A percentile compares a stretch with the other conserved stretches of the same genome.
Evolutionary conservation across 2,329 filamentous ascomycete species (phyloP).

Genomic region (Sclerotiophoma versabilis): DNA sequence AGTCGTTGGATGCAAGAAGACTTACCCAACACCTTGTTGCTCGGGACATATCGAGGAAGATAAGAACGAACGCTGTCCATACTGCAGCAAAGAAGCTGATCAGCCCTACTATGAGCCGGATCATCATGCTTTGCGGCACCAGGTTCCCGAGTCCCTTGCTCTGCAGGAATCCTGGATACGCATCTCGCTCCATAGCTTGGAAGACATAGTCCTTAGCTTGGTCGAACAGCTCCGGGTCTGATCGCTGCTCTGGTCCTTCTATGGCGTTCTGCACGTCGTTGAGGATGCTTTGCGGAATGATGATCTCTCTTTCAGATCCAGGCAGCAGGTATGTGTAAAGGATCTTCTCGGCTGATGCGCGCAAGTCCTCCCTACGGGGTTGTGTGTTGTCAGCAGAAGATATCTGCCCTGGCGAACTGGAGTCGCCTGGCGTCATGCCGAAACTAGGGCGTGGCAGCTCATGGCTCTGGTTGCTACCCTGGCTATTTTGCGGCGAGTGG

Average conservation of each 20-base stretch:
- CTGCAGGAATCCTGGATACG: slow-evolving; percentile 95
- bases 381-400: slow-evolving; percentile 44
- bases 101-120: slow-evolving; percentile 84
- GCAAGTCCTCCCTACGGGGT: slow-evolving; percentile 74
- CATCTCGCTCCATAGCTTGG: slow-evolving; percentile 98
- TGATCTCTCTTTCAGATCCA: slow-evolving; percentile 95
- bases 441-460: slow-evolving; percentile 63
- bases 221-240: slow-evolving; percentile 97
- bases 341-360: slow-evolving; percentile 95
- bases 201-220: slow-evolving; percentile 99
- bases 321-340: slow-evolving; percentile 97
- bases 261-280: slow-evolving; percentile 85
- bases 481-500: slow-evolving; percentile 58
- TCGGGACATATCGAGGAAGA: slow-evolving; percentile 83
- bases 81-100: slow-evolving; percentile 88
- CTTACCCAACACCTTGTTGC: slow-evolving; percentile 83
- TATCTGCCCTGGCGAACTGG: slow-evolving; percentile 64
- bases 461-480: slow-evolving; percentile 60
- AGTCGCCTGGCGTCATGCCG: slow-evolving; percentile 65
- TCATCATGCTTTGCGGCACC: slow-evolving; percentile 86
- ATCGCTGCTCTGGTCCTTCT: slow-evolving; percentile 81
- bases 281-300: slow-evolving; percentile 85
- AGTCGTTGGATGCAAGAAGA: slow-evolving; percentile 20
- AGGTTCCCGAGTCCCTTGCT: slow-evolving; percentile 96
- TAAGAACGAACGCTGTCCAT: slow-evolving; percentile 92